Conservation (phyloP, 352 stramenopile genomes). For the Phytopythium litorale region DNA sequence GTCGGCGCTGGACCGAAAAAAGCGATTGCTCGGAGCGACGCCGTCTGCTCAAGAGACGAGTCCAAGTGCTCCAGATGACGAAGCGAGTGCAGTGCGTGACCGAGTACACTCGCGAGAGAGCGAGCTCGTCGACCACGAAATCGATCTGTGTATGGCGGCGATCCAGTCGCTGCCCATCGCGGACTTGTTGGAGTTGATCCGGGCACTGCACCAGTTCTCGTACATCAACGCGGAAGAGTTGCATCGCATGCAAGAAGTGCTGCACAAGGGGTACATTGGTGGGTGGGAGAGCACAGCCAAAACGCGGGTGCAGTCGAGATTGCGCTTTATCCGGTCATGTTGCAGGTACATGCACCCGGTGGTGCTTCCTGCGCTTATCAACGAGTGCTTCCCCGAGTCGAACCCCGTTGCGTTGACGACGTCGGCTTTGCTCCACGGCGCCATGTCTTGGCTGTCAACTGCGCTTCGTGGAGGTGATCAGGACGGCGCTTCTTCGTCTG, state of each 20-base stretch:
- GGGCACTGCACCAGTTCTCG: constrained; percentile 56
- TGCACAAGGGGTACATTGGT: constrained; percentile 80
- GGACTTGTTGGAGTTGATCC: constrained; percentile 55
- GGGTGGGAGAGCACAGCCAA: constrained; percentile 74
- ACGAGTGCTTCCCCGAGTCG: constrained; percentile 48
- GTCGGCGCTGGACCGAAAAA: constrained; percentile 45
- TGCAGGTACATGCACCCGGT: constrained; percentile 63
- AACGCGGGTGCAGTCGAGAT: constrained; percentile 51
- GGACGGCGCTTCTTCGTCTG: constrained; percentile 26
- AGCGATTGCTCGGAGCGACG: constrained; percentile 18
- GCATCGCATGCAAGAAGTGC: constrained; percentile 64
- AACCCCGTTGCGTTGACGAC: constrained; percentile 46
- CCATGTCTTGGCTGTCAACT: constrained; percentile 59
- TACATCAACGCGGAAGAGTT: constrained; percentile 77
- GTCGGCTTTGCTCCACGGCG: constrained; percentile 49
- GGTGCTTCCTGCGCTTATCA: constrained; percentile 57
- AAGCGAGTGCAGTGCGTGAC: not conserved
- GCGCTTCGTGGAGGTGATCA: constrained; percentile 35
- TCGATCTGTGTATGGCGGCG: constrained; percentile 67
- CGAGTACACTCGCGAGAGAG: not conserved
- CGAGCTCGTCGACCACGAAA: constrained; percentile 40
- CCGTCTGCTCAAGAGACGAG: constrained; percentile 9
- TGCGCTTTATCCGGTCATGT: constrained; percentile 75
- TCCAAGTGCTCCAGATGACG: constrained; percentile 7
- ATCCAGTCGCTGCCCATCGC: constrained; percentile 67